These are phyloP conservation scores for Talaromyces wortmannii DNA, from an alignment of 495 filamentous ascomycete species.

Conservation along the genomic window DNA sequence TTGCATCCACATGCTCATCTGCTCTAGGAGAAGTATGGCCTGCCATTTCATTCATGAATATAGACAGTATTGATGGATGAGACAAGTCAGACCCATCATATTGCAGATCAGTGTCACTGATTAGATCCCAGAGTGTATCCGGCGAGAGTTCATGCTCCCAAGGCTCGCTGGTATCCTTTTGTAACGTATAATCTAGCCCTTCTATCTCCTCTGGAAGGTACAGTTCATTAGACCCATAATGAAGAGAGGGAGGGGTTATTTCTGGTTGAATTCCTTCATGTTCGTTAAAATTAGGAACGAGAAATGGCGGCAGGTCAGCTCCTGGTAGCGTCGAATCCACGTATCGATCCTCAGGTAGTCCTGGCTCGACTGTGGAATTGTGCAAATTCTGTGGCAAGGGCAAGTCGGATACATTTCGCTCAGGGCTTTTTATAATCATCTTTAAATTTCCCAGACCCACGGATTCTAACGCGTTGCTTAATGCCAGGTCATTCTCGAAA, in stretches of 20 bases:
- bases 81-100: not conserved
- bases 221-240: not conserved
- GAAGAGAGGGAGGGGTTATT: conserved; percentile 8
- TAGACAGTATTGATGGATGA: not conserved
- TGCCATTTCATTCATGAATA: not conserved
- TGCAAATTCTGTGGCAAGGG: not conserved
- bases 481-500: conserved; percentile 6
- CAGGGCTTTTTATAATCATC: not conserved
- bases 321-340: not conserved
- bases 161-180: not conserved
- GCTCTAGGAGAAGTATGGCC: not conserved
- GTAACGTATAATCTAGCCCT: not conserved
- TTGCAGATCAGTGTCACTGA: not conserved
- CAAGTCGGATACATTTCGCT: not conserved
- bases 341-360: not conserved
- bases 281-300: not conserved
- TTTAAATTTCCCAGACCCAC: conserved; percentile 2
- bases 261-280: not conserved
- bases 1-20: not conserved
- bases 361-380: not conserved
- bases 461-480: conserved; percentile 8
- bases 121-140: not conserved
- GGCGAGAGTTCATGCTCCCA: not conserved
- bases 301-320: not conserved
- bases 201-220: not conserved